These are phyloP conservation scores for Dendrobium nobile DNA, from an alignment of 106 monocot genomes.

Conservation along the genomic window DNA sequence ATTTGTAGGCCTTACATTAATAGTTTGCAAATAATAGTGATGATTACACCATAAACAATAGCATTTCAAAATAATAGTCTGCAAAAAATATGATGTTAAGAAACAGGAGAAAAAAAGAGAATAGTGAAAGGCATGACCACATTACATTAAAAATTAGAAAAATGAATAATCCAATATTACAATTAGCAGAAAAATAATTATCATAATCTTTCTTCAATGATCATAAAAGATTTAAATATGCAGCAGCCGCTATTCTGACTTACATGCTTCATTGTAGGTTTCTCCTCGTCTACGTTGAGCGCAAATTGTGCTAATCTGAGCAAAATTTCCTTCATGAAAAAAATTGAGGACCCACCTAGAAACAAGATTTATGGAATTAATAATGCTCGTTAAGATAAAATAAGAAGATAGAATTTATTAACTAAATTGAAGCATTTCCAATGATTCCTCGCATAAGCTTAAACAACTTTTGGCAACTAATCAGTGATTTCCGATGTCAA, in stretches of 20 bases:
- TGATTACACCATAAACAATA: background rate
- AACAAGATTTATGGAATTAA: background rate
- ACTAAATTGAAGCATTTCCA: background rate
- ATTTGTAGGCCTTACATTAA: background rate
- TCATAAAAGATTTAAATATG: background rate
- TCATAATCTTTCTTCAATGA: background rate
- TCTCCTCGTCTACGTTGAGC: constrained; percentile 16
- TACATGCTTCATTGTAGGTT: constrained; percentile 33
- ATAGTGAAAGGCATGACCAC: background rate
- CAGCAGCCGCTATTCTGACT: constrained; percentile 12
- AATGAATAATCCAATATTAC: background rate
- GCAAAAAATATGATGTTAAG: background rate
- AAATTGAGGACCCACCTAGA: constrained; percentile 46
- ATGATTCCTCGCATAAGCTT: background rate
- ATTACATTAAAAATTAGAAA: background rate
- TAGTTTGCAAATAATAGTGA: background rate
- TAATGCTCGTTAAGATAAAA: background rate
- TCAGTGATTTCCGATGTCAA: background rate
- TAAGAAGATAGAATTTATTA: background rate
- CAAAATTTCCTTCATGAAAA: constrained; percentile 66
- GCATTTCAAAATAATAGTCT: background rate
- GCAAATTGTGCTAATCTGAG: constrained; percentile 38
- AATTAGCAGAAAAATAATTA: constrained; percentile 1
- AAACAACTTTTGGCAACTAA: background rate
- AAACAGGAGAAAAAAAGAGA: background rate